These are phyloP conservation scores for Plasmopara viticola DNA, from an alignment of 352 stramenopile genomes.

Conservation along the genomic window DNA sequence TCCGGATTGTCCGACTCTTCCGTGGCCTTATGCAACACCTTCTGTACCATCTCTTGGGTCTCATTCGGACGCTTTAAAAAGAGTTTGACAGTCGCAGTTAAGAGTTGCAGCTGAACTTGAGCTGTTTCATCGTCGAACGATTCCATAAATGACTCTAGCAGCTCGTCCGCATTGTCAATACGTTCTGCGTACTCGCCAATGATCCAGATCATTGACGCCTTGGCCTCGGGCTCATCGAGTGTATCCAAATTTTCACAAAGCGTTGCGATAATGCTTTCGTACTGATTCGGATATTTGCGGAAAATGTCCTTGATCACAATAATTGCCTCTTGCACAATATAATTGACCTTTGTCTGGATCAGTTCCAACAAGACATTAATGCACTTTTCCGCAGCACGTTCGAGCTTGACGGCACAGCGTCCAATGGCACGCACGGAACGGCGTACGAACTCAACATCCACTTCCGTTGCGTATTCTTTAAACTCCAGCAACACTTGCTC, in stretches of 20 bases:
- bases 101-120: slow-evolving; percentile 95
- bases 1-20: slow-evolving; percentile 99
- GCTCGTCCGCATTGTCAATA: slow-evolving; percentile 99
- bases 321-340: slow-evolving; percentile 98
- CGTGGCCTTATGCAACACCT: slow-evolving; percentile 96
- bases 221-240: slow-evolving; percentile 97
- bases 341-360: slow-evolving; percentile 99
- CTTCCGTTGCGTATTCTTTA: slow-evolving; percentile 99
- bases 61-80: slow-evolving; percentile 96
- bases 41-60: slow-evolving; percentile 96
- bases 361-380: slow-evolving; percentile 98
- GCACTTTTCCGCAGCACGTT: slow-evolving; percentile 96
- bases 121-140: slow-evolving; percentile 97
- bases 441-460: slow-evolving; percentile 99
- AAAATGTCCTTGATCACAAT: slow-evolving; percentile 99
- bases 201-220: slow-evolving; percentile 99
- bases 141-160: slow-evolving; percentile 98
- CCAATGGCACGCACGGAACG: slow-evolving; percentile 96
- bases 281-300: slow-evolving; percentile 98
- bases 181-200: slow-evolving; percentile 99
- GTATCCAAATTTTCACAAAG: slow-evolving; percentile 99
- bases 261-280: slow-evolving; percentile 98
- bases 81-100: slow-evolving; percentile 98
- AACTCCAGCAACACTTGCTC: slow-evolving; percentile 98
- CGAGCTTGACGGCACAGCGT: slow-evolving; percentile 96